Evolutionary conservation across 2,329 filamentous ascomycete species (phyloP).

Genomic region (Coleophoma cylindrospora): DNA sequence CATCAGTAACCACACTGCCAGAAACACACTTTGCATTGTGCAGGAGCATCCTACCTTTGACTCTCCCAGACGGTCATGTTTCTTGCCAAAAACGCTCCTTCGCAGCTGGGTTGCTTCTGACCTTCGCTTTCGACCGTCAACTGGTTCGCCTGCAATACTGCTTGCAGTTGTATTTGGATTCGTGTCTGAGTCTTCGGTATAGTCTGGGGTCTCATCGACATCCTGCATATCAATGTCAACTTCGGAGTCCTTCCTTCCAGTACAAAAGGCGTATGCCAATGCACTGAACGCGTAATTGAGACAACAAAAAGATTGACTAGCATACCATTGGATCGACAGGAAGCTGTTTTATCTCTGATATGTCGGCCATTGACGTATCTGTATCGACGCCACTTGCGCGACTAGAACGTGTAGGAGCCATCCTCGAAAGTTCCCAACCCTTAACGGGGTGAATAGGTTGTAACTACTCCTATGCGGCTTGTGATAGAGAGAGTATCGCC

Average conservation of each 20-base stretch:
- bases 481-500: neutral
- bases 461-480: slow-evolving; percentile 10
- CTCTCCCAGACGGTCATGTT: slow-evolving; percentile 86
- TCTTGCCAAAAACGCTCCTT: slow-evolving; percentile 89
- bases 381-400: slow-evolving; percentile 40
- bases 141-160: slow-evolving; percentile 74
- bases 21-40: too few species aligned
- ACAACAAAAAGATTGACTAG: neutral
- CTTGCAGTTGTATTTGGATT: slow-evolving; percentile 70
- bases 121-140: slow-evolving; percentile 78
- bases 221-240: slow-evolving; percentile 35
- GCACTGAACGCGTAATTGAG: neutral
- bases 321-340: slow-evolving; percentile 28
- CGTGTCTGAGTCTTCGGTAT: slow-evolving; percentile 62
- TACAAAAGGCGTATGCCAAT: neutral
- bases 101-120: slow-evolving; percentile 85
- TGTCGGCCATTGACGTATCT: slow-evolving; percentile 59
- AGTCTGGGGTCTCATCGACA: slow-evolving; percentile 61
- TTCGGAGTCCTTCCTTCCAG: slow-evolving; percentile 1
- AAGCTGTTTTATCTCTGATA: slow-evolving; percentile 32
- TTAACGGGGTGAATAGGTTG: slow-evolving; percentile 13
- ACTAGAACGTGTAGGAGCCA: slow-evolving; percentile 50
- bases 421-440: slow-evolving; percentile 29
- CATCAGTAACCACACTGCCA: too few species aligned
- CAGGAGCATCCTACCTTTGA: slow-evolving; percentile 62